Evolutionary conservation across 164 flowering plant genomes (phyloP).

Genomic region (Echeveria elegans): DNA sequence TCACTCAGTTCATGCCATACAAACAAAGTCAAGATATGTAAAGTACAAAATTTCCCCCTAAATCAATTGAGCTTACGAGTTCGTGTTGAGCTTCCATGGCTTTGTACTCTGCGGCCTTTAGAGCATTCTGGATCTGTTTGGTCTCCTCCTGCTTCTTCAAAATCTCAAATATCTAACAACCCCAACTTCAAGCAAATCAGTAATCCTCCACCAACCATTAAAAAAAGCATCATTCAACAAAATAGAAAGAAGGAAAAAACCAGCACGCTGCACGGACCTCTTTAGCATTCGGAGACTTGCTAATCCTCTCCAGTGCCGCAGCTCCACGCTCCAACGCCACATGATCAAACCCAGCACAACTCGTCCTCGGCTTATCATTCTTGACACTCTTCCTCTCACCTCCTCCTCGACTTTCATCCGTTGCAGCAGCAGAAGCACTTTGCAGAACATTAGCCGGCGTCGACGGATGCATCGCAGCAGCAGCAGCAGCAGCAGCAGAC

Average conservation of each 20-base stretch:
- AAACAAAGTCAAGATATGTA: no score
- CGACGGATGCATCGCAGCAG: slow-evolving; percentile 10
- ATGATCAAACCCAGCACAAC: slow-evolving; percentile 1
- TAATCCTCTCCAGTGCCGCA: background rate
- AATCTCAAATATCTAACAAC: slow-evolving; percentile 1
- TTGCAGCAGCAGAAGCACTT: slow-evolving; percentile 6
- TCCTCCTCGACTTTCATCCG: background rate
- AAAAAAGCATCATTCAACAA: no score
- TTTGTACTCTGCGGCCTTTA: slow-evolving; percentile 1
- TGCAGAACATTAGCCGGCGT: slow-evolving; percentile 16
- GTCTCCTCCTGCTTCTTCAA: slow-evolving; percentile 9
- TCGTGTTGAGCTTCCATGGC: slow-evolving; percentile 1
- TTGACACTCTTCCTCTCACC: background rate
- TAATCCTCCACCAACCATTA: background rate
- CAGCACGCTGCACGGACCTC: no score
- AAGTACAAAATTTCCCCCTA: no score
- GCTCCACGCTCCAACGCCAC: slow-evolving; percentile 9
- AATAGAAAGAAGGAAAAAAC: background rate
- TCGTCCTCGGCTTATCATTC: slow-evolving; percentile 6
- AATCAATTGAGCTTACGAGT: background rate
- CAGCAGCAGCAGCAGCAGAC: slow-evolving; percentile 7
- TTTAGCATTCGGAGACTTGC: slow-evolving; percentile 1
- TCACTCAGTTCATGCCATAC: no score
- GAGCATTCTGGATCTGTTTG: background rate
- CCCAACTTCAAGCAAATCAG: no score